phyloP scores from a whole-genome alignment of 495 filamentous ascomycete species.

The Neurospora sp. region DNA sequence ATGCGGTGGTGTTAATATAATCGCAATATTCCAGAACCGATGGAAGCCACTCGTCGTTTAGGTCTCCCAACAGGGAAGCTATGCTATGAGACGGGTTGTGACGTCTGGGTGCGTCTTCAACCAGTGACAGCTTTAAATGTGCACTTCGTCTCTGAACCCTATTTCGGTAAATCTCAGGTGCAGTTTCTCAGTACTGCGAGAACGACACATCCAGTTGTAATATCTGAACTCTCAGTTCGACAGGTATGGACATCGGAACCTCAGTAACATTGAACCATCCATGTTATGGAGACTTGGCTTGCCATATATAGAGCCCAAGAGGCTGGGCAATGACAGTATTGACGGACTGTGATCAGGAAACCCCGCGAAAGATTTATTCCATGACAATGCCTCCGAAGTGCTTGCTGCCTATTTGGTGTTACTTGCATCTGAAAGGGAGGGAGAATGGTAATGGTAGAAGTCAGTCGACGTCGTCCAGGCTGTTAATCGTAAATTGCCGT shows the following conservation, averaged over 20 bases:
- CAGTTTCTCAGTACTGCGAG: not conserved
- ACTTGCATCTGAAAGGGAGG: not conserved
- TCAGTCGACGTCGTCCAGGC: not conserved
- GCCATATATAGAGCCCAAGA: not conserved
- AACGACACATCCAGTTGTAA: accelerated
- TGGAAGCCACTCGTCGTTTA: not conserved
- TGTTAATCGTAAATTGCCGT: not conserved
- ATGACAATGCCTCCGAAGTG: not conserved
- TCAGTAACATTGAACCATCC: not conserved
- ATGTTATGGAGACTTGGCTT: not conserved
- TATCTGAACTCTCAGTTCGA: not conserved
- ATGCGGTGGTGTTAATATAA: not conserved
- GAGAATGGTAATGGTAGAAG: not conserved
- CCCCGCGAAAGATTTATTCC: not conserved
- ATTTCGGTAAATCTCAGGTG: not conserved
- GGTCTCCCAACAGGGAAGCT: not conserved
- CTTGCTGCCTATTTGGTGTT: not conserved
- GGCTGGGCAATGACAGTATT: not conserved
- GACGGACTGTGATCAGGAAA: not conserved
- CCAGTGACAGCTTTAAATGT: no score
- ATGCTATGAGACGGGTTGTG: not conserved
- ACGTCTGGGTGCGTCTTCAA: not conserved
- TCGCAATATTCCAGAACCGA: not conserved
- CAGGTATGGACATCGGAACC: not conserved
- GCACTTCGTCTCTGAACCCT: not conserved